phyloP scores from a whole-genome alignment of 345 rosid species.

The Sisymbrium irio region DNA sequence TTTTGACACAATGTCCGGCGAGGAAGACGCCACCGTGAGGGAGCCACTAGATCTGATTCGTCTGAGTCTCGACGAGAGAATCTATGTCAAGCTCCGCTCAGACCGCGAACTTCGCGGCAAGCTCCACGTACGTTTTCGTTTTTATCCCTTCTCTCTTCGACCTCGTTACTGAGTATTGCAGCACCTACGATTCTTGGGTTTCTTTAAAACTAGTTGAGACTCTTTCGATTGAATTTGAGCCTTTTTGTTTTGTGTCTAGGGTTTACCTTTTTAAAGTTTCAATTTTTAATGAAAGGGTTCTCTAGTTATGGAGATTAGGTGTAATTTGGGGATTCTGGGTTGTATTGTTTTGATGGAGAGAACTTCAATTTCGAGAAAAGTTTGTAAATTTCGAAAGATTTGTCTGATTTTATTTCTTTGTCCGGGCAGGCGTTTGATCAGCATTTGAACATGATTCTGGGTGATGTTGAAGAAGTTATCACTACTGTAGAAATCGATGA shows the following conservation, averaged over 20 bases:
- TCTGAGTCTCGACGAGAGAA: slow-evolving; percentile 96
- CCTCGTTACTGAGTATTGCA: no score
- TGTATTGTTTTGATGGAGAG: not conserved
- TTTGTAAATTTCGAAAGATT: no score
- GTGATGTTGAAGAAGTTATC: slow-evolving; percentile 95
- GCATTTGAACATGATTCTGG: slow-evolving; percentile 98
- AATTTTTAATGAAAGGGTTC: not conserved
- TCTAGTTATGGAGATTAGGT: not conserved
- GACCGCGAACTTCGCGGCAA: slow-evolving; percentile 99
- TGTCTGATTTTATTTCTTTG: not conserved
- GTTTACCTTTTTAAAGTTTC: not conserved
- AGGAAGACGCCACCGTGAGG: slow-evolving; percentile 95
- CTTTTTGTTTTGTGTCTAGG: no score
- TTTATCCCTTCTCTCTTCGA: no score
- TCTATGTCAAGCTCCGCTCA: slow-evolving; percentile 97
- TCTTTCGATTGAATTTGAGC: no score
- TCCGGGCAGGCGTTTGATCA: slow-evolving; percentile 91
- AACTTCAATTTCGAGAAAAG: not conserved
- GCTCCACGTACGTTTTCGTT: slow-evolving; percentile 82
- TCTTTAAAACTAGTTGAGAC: no score
- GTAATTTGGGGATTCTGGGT: not conserved
- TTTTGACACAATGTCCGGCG: slow-evolving; percentile 58
- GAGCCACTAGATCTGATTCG: slow-evolving; percentile 99
- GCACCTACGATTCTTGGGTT: no score
- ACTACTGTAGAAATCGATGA: slow-evolving; percentile 98